Base-by-base conservation (phyloP, 768 basidiomycete genomes). In the Nevesoporus exiguus region DNA sequence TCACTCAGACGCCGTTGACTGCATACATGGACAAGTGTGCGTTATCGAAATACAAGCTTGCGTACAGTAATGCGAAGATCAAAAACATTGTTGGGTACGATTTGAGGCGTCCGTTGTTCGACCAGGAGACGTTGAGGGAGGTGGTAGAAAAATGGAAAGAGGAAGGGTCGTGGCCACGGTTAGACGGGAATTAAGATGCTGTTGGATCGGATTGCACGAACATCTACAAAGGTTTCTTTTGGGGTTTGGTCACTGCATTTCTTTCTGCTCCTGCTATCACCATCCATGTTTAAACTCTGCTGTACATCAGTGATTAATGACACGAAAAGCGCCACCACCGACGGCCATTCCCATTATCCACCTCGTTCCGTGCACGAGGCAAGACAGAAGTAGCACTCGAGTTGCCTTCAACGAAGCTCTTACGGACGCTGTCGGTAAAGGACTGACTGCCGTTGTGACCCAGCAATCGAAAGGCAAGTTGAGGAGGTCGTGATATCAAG, bases 11-110 rank as follows among this genome's bases (percentile, higher is more conserved):
- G 0, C 88, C 86, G 1, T 71, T 93, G 56, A 81, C 77, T 19
- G 86, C 90, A 1, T 94, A 92, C 68, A 85, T 90, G 82, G 87
- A 90, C 68, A 80, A 80, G 52, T 86, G 81, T 66, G 73, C 81
- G 37, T 74, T 93, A 58, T 80, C 81, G 51, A 89, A 89, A 66
- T 87, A 84, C 66, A 73, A 77, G 42, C 73, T 92, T 39, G 82
- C 83, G 6, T 84, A 88, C 67, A 80, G 72, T 71, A 89, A 88
- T 58, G 71, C 66, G 47, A 93, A 91, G 75, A 76, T 93, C 66
- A 88, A 90, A 68, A 73, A 78, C 29, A 64, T 91, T n/a, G 60
- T 88, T 21, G 86, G 85, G 1, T 93, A 90, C 68, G 72, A 79
- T 57, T 72, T 91, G 45, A 80, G 77, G 59, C 74, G 74, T 31